Conservation (phyloP, 1,284 basidiomycete genomes). For the Polyporus tsugae region DNA sequence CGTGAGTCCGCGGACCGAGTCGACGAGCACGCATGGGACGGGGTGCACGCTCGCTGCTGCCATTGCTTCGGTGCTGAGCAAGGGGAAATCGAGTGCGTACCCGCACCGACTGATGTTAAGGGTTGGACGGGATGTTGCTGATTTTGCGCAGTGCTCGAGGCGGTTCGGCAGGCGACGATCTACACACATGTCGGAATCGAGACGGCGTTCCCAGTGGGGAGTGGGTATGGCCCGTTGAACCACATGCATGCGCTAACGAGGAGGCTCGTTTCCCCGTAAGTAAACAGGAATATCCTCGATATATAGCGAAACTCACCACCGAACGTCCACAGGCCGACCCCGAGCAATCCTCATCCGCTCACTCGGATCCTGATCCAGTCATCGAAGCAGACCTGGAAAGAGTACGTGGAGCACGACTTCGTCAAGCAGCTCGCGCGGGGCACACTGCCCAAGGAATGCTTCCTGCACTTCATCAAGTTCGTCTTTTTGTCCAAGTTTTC, state of each 20-base stretch:
- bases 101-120: background rate
- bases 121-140: background rate
- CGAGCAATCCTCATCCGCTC: slow-evolving; percentile 72
- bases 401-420: slow-evolving; percentile 87
- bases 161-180: slow-evolving; percentile 64
- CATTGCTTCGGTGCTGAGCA: slow-evolving; percentile 73
- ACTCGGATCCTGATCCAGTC: slow-evolving; percentile 72
- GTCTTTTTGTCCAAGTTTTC: slow-evolving; percentile 26
- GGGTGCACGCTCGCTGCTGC: slow-evolving; percentile 93
- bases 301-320: background rate
- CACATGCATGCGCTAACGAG: slow-evolving; percentile 76
- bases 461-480: slow-evolving; percentile 89
- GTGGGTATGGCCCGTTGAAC: slow-evolving; percentile 88
- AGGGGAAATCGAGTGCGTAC: slow-evolving; percentile 57
- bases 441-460: slow-evolving; percentile 68
- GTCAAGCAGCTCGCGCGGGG: slow-evolving; percentile 80
- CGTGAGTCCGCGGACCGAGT: slow-evolving; percentile 71
- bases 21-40: slow-evolving; percentile 89
- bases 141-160: slow-evolving; percentile 58
- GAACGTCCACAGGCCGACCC: slow-evolving; percentile 57
- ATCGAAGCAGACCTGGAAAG: slow-evolving; percentile 69
- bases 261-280: slow-evolving; percentile 67
- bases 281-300: slow-evolving; percentile 9
- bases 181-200: slow-evolving; percentile 86
- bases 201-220: slow-evolving; percentile 75